Percentiles rank a stretch among this genome's conserved stretches.
Evolutionary conservation across 108 stramenopile species (phyloP).

Genomic region (Skeletonema grethae): DNA sequence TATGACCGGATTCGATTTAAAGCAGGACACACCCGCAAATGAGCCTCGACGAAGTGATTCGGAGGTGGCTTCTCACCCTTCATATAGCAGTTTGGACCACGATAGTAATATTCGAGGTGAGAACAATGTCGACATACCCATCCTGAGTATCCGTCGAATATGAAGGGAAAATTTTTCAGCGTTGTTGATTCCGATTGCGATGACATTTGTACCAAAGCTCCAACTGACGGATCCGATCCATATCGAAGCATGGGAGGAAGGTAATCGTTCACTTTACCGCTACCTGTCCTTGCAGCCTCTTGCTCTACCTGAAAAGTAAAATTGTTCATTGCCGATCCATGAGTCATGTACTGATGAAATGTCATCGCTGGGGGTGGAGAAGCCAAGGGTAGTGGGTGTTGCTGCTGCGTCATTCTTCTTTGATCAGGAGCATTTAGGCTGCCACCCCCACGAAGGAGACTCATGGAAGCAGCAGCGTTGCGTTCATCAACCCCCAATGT

Average conservation of each 20-base stretch:
- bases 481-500: background rate
- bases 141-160: slow-evolving; percentile 44
- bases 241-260: background rate
- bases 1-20: slow-evolving; percentile 8
- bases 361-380: background rate
- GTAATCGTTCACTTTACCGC: background rate
- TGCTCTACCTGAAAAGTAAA: background rate
- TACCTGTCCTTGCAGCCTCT: background rate
- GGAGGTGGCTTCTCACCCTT: slow-evolving; percentile 34
- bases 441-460: background rate
- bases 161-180: slow-evolving; percentile 43
- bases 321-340: background rate
- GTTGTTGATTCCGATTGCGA: background rate
- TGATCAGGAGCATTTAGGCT: background rate
- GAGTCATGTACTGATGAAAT: background rate
- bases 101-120: slow-evolving; percentile 37
- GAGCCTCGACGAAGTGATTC: slow-evolving; percentile 40
- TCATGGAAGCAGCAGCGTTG: background rate
- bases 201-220: background rate
- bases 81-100: slow-evolving; percentile 42
- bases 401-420: background rate
- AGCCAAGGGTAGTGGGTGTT: background rate
- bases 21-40: slow-evolving; percentile 42
- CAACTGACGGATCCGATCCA: background rate
- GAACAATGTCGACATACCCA: slow-evolving; percentile 50